Evolutionary conservation across 192 early-diverging fungal species (phyloP).

Genomic region (Umbelopsis vinacea): DNA sequence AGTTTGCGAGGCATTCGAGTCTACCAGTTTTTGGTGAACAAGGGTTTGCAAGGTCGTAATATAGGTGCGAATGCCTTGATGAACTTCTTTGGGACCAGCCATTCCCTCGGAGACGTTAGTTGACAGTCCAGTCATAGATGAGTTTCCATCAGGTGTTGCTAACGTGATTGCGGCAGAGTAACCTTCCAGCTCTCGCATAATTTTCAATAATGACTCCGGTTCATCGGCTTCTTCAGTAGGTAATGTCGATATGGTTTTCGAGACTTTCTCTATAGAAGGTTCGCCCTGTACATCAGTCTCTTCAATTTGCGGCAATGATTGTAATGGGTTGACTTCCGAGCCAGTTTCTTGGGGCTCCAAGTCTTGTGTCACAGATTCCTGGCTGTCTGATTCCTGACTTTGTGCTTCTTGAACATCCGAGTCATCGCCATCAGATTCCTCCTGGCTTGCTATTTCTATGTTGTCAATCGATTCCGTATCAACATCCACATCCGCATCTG

Average conservation of each 20-base stretch:
- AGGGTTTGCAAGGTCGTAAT: background rate
- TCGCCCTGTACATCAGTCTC: background rate
- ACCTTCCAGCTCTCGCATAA: background rate
- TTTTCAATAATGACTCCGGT: background rate
- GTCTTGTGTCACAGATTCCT: background rate
- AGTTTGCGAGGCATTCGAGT: background rate
- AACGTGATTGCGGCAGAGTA: background rate
- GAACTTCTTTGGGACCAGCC: constrained; percentile 4
- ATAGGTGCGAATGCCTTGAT: background rate
- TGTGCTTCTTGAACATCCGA: background rate
- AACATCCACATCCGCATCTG: background rate
- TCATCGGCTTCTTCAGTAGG: background rate
- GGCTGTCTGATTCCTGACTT: background rate
- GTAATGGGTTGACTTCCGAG: background rate
- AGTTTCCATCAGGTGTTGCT: background rate
- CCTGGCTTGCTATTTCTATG: too few species aligned
- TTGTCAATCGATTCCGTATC: background rate
- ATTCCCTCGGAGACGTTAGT: background rate
- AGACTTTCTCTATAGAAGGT: background rate
- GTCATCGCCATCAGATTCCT: too few species aligned
- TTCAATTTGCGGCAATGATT: background rate
- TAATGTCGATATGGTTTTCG: background rate
- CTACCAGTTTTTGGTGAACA: background rate
- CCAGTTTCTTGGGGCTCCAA: background rate
- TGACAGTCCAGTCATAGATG: background rate